Evolutionary conservation across 345 rosid genomes (phyloP).

Genomic region (Angophora floribunda): DNA sequence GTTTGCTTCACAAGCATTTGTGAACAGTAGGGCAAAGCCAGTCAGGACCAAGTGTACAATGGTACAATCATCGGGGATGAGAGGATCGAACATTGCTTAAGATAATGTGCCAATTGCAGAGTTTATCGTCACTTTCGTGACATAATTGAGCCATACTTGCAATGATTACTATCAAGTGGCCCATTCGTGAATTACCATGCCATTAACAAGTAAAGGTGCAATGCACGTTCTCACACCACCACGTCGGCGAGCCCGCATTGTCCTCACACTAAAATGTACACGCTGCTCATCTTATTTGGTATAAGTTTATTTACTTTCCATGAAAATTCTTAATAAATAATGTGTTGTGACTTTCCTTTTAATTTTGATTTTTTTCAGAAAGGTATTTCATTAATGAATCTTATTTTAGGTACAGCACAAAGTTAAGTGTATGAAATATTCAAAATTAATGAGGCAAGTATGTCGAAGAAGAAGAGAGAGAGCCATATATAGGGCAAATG

Average conservation of each 20-base stretch:
- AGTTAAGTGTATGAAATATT: too few species aligned
- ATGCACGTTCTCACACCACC: too few species aligned
- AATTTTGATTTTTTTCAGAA: too few species aligned
- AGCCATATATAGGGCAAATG: too few species aligned
- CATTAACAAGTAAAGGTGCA: too few species aligned
- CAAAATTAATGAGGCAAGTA: too few species aligned
- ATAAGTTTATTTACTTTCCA: neutral
- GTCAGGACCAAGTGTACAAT: neutral
- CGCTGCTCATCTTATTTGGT: neutral
- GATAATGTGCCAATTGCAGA: neutral
- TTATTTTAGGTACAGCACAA: too few species aligned
- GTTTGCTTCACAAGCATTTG: neutral
- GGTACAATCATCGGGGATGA: neutral
- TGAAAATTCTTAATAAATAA: neutral
- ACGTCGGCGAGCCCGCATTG: too few species aligned
- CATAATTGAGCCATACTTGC: too few species aligned
- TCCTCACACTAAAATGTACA: too few species aligned
- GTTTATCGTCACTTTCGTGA: neutral
- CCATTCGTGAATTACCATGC: neutral
- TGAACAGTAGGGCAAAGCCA: neutral
- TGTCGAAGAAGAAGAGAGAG: too few species aligned
- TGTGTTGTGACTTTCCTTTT: neutral
- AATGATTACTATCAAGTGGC: neutral
- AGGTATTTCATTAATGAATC: too few species aligned
- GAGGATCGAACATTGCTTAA: neutral